Percentiles rank a stretch among this genome's conserved stretches.
phyloP scores from a whole-genome alignment of 1,284 basidiomycete species.

The Ceratobasidium sp. region DNA sequence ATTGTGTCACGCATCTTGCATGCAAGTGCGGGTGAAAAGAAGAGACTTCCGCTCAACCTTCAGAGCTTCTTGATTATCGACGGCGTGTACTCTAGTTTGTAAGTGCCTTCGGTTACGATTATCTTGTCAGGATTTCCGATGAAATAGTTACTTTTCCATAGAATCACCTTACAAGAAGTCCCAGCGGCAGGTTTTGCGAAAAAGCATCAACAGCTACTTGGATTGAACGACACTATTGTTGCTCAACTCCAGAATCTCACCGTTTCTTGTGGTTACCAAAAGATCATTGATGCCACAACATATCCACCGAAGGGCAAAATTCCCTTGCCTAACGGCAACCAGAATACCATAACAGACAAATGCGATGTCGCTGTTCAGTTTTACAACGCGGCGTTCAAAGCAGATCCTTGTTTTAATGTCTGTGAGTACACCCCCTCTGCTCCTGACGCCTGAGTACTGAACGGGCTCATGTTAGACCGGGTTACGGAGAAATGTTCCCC shows the following conservation, averaged over 20 bases:
- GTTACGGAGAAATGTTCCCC: conserved; percentile 48
- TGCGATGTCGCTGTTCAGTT: conserved; percentile 50
- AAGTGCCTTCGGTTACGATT: conserved; percentile 45
- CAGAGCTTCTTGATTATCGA: conserved; percentile 53
- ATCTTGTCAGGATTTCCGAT: neutral
- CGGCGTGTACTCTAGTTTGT: conserved; percentile 49
- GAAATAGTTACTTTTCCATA: neutral
- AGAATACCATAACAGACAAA: conserved; percentile 32
- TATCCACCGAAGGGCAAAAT: conserved; percentile 51
- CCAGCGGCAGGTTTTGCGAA: conserved; percentile 50
- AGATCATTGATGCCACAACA: conserved; percentile 51
- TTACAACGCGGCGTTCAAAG: conserved; percentile 30
- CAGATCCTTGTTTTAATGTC: conserved; percentile 52
- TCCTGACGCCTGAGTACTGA: neutral
- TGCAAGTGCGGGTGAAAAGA: conserved; percentile 50
- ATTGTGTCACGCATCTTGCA: conserved; percentile 55
- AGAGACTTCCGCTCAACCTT: conserved; percentile 27
- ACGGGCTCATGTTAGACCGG: conserved; percentile 29
- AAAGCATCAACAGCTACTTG: conserved; percentile 50
- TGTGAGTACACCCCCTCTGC: conserved; percentile 12
- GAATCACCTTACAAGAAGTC: conserved; percentile 48
- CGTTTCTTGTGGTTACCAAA: conserved; percentile 48
- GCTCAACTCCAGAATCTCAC: neutral
- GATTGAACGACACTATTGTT: conserved; percentile 51
- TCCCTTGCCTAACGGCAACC: conserved; percentile 48